Conservation (phyloP, 2,329 filamentous ascomycete species). For the Blastomyces emzantsi region DNA sequence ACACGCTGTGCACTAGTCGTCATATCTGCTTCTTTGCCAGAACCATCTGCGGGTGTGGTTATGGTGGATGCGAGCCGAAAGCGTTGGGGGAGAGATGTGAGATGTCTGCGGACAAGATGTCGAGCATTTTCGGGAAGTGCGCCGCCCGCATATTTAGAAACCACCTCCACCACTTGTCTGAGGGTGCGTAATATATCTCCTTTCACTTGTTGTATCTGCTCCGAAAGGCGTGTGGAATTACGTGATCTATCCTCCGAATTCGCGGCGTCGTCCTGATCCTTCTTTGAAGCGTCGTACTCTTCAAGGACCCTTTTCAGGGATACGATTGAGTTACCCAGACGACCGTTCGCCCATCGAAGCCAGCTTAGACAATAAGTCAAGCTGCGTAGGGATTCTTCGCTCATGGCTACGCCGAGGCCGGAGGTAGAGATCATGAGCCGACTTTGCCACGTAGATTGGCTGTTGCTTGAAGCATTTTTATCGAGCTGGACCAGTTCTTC, state of each 20-base stretch:
- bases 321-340: constrained; percentile 65
- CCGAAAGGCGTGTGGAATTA: constrained; percentile 43
- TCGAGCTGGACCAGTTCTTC: constrained; percentile 47
- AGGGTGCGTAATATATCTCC: constrained; percentile 68
- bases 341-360: constrained; percentile 71
- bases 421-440: constrained; percentile 84
- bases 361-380: constrained; percentile 76
- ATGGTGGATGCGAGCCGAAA: constrained; percentile 63
- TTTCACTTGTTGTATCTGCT: constrained; percentile 55
- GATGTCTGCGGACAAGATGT: constrained; percentile 69
- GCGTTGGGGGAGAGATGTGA: constrained; percentile 74
- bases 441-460: constrained; percentile 58
- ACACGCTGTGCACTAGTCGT: constrained; percentile 61
- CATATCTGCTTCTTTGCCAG: constrained; percentile 35
- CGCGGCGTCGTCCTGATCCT: constrained; percentile 18
- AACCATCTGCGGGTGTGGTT: constrained; percentile 27
- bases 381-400: constrained; percentile 73
- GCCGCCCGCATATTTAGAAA: constrained; percentile 85
- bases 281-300: constrained; percentile 57
- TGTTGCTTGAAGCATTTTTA: constrained; percentile 18
- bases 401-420: constrained; percentile 83
- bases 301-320: constrained; percentile 67
- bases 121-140: constrained; percentile 83
- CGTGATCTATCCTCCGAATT: constrained; percentile 18
- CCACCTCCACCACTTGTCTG: constrained; percentile 70